A percentile compares a stretch with the other conserved stretches of the same genome.
These are phyloP conservation scores for Cicer pinnatifidum DNA, from an alignment of 306 rosid species.

Conservation along the genomic window DNA sequence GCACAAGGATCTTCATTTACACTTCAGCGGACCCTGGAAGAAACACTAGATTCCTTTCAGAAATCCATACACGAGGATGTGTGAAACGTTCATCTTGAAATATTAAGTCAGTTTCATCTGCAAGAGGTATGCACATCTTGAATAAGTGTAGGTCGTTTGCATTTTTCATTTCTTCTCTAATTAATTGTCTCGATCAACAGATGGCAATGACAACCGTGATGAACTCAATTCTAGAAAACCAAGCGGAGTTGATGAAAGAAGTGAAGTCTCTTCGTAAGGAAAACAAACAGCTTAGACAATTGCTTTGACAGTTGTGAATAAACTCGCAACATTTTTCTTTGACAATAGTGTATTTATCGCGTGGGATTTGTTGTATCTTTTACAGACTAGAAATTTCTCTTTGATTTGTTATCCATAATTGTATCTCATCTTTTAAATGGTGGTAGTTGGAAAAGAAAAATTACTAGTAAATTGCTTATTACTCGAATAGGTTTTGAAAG, in stretches of 20 bases:
- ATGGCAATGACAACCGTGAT: constrained; percentile 65
- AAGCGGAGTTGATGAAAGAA: constrained; percentile 88
- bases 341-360: constrained; percentile 26
- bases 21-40: constrained; percentile 85
- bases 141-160: constrained; percentile 21
- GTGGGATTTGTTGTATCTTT: constrained; percentile 43
- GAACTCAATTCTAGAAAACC: constrained; percentile 79
- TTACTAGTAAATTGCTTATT: too few relatives aligned
- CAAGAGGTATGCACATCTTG: constrained; percentile 82
- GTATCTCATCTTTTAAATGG: constrained; percentile 44
- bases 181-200: constrained; percentile 51
- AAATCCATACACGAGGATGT: constrained; percentile 87
- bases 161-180: constrained; percentile 30
- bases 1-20: constrained; percentile 86
- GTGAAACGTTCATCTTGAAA: constrained; percentile 96
- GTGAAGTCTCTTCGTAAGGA: constrained; percentile 83
- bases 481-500: too few relatives aligned
- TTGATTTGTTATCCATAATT: constrained; percentile 44
- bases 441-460: constrained; percentile 32
- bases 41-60: constrained; percentile 83
- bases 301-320: constrained; percentile 63
- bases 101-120: constrained; percentile 90
- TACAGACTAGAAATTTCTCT: constrained; percentile 36
- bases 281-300: constrained; percentile 84
- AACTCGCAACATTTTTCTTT: constrained; percentile 29